These are phyloP conservation scores for Sphagnum tenellum DNA, from an alignment of 225 moss, liverwort and hornwort species.

Conservation along the genomic window DNA sequence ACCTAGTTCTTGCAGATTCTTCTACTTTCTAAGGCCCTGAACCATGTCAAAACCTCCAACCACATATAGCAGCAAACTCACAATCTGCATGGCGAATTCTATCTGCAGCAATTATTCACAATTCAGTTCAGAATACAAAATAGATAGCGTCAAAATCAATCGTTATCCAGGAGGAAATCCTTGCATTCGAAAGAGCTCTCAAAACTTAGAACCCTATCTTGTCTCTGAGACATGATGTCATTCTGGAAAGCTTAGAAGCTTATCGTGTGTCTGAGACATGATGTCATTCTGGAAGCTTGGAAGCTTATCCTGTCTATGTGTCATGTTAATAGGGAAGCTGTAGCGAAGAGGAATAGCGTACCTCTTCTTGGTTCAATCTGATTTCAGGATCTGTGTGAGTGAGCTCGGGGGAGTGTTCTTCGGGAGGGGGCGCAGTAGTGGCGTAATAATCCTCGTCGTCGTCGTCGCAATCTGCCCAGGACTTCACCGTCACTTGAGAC, in stretches of 20 bases:
- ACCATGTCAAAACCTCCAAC: no score
- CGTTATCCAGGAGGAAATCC: neutral
- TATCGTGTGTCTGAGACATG: no score
- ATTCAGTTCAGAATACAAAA: no score
- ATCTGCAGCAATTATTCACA: no score
- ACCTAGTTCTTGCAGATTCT: no score
- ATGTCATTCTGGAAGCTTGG: no score
- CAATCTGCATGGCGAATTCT: no score
- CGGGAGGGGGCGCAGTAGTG: slow-evolving; percentile 80
- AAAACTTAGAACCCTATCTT: no score
- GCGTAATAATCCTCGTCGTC: slow-evolving; percentile 89
- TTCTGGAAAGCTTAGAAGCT: no score
- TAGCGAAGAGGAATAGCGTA: neutral
- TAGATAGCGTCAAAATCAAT: neutral
- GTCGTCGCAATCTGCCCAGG: slow-evolving; percentile 99
- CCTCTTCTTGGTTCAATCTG: slow-evolving; percentile 45
- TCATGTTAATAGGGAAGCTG: neutral
- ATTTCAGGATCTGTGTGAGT: slow-evolving; percentile 24
- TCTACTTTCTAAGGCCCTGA: no score
- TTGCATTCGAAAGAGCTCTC: neutral
- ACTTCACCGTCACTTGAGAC: slow-evolving; percentile 89
- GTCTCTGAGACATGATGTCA: no score
- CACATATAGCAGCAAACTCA: no score
- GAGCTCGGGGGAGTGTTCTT: slow-evolving; percentile 43
- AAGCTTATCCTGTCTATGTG: neutral